Percentiles rank a stretch among this genome's conserved stretches.
Conservation (phyloP, 805 yeast genomes). For the Helenozyma baotianmanensis region DNA sequence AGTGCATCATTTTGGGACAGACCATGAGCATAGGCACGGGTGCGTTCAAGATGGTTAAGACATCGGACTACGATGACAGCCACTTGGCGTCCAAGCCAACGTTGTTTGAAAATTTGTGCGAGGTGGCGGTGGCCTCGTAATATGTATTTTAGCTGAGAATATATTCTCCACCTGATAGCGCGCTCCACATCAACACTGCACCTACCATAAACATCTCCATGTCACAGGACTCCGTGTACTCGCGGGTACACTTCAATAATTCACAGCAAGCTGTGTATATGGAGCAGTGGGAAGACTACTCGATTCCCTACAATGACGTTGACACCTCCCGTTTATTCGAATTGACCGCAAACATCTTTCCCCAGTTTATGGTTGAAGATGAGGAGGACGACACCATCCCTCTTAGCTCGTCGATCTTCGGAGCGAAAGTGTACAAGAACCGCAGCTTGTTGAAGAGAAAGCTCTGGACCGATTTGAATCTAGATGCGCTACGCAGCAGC, state of each 20-base stretch:
- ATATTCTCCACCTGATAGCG: no score
- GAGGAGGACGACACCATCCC: constrained; percentile 38
- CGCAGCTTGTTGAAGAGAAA: constrained; percentile 25
- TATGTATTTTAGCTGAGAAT: no score
- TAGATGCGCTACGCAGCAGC: constrained; percentile 24
- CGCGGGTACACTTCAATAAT: constrained; percentile 34
- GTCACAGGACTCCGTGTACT: constrained; percentile 15
- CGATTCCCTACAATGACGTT: constrained; percentile 38
- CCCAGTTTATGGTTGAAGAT: constrained; percentile 34
- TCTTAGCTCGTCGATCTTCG: constrained; percentile 30
- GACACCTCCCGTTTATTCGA: constrained; percentile 36
- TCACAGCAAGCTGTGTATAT: constrained; percentile 37
- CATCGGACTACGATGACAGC: constrained; percentile 41
- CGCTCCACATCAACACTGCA: no score
- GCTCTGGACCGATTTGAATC: constrained; percentile 33
- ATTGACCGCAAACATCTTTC: constrained; percentile 33
- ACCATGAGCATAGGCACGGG: constrained; percentile 98
- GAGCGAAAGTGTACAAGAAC: constrained; percentile 37
- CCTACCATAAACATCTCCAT: not conserved
- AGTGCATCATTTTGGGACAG: constrained; percentile 95
- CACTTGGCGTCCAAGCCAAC: constrained; percentile 42
- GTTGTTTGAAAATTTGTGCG: constrained; percentile 44
- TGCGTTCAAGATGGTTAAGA: constrained; percentile 78
- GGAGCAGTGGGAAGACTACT: constrained; percentile 39
- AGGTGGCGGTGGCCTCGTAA: constrained; percentile 10